Percentiles rank a stretch among this genome's conserved stretches.
Conservation (phyloP, 73 alveolate genomes). For the Stentor coeruleus region DNA sequence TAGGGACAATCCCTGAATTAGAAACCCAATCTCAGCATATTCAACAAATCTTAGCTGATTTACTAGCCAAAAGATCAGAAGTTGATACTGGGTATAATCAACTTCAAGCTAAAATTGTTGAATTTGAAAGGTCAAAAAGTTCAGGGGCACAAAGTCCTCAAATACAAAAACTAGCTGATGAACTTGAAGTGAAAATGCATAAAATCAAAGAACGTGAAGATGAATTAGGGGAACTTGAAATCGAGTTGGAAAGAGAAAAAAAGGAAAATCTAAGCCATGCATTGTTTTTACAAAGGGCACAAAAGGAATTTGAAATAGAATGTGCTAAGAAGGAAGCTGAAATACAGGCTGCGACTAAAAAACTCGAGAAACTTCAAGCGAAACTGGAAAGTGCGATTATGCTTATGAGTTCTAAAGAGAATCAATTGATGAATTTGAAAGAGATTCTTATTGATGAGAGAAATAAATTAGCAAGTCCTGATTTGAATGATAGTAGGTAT, state of each 20-base stretch:
- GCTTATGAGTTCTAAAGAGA: neutral
- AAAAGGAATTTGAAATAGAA: neutral
- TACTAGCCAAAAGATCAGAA: neutral
- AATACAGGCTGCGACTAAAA: neutral
- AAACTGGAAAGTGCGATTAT: neutral
- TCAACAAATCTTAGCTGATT: neutral
- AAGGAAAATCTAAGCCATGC: neutral
- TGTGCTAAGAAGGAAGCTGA: neutral
- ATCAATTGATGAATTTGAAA: neutral
- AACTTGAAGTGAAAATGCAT: neutral
- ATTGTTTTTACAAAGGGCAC: conserved; percentile 1
- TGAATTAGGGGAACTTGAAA: neutral
- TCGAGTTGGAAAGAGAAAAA: neutral
- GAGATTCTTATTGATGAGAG: neutral
- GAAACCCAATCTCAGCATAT: neutral
- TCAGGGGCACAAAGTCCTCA: neutral
- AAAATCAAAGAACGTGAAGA: neutral
- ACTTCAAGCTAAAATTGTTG: neutral
- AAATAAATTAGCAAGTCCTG: too few species aligned
- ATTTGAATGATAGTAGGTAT: too few species aligned
- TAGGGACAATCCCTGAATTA: neutral
- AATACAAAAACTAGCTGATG: neutral
- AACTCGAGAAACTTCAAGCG: neutral
- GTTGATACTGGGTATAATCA: neutral
- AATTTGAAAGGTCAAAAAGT: neutral